Evolutionary conservation across 2,329 filamentous ascomycete genomes (phyloP), one percentile per base, ranked within the genome.

Genomic region (Trematosphaeria pertusa): DNA sequence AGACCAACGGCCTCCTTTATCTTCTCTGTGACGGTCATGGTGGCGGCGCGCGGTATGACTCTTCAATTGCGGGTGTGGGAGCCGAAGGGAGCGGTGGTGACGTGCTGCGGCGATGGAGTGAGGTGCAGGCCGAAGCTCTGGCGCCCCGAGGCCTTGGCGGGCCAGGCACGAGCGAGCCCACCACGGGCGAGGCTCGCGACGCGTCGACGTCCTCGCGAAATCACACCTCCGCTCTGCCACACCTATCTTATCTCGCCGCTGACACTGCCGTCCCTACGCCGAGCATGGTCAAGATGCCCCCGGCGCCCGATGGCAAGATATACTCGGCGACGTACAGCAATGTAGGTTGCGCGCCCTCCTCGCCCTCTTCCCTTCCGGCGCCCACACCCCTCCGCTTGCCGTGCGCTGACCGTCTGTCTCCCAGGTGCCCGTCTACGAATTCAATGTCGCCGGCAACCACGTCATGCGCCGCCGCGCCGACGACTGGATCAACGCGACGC

Each of bases 401-500:
- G 46, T 56, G 37, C 51, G 46, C 47, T 62, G 41, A 59, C 50
- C 46, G 38, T 14, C 39, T 47, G n/a, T n/a, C n/a, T n/a, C n/a
- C 46, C 65, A 97, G 91, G 91, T 96, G 52, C 93, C 93, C 26
- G 93, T 97, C 9, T 97, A 94, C 70, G 94, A 97, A 70, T 94
- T 85, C 74, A 91, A 95, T 70, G 87, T 96, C 62, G 90, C 87
- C 26, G 81, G 79, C 58, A 91, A 95, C 69, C 91, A 97, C 89
- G 89, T 97, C 57, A 99, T 99, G 94, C 88, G 94, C 72, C 85
- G 94, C 39, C 86, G 93, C 50, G 83, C 86, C 42, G 94, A 99
- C 73, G 86, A 97, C 74, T 99, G 93, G 91, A 94, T 99, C 76
- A 99, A 99, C 79, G 94, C 94, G n/a, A 99, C 94, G 43, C 94